Evolutionary conservation across 1,284 basidiomycete species (phyloP), one percentile per base, ranked within the genome.

Genomic region (Ustilago cynodontis): DNA sequence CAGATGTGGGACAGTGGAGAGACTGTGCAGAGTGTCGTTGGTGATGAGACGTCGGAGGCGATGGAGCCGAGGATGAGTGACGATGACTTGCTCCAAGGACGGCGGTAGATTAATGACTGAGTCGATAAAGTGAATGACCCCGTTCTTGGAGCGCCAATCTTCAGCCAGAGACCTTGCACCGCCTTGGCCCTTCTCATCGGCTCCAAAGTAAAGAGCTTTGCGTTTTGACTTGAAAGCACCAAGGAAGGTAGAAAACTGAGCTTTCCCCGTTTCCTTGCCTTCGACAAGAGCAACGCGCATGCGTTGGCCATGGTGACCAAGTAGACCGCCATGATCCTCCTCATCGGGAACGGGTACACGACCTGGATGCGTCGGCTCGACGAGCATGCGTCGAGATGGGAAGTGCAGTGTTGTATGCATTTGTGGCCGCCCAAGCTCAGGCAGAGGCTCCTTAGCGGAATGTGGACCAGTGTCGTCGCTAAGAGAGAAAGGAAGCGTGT

Each of bases 301-400:
- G 50, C 92, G 89, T 88, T 99, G 96, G 3, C 95, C 91, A 65
- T 93, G 88, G 22, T 90, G 89, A 14, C 93, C 93, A 11, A 99
- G 89, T 13, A 93, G 89, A 5, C 94, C 94, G 14, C 87, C 86
- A 20, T 73, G 62, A 1, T 87, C 87, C 20, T 80, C 81, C 16
- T 83, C 65, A 22, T 82, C 72, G 0, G 86, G 86, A 22, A 74
- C 59, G 0, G 83, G 84, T 4, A 85, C 75, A n/a, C 69, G 84
- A 20, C 84, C 85, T 1, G 86, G 85, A 33, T 80, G 70, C 2
- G 85, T 84, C 0, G 84, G 85, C 51, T 91, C 91, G 5, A 92
- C 92, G 59, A 91, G 84, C 6, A 94, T 94, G 82, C 94, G 89
- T 92, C 94, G 95, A 10, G 94, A 94, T 1, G 93, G 91, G 66